Conservation (phyloP, 352 stramenopile genomes). For the Pythium rhizo-oryzae region DNA sequence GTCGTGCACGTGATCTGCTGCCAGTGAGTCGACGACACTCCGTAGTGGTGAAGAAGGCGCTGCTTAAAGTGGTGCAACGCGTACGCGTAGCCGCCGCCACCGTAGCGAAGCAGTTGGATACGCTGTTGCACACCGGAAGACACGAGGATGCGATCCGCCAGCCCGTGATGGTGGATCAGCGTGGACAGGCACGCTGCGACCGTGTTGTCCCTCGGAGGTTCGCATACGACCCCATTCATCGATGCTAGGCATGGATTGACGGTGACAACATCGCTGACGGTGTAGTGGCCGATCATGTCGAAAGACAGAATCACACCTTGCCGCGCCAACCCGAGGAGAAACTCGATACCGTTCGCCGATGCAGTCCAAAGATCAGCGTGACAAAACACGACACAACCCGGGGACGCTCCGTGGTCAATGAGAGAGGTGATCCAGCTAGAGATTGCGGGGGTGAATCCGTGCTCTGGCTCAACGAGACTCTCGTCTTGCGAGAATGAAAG, state of each 20-base stretch:
- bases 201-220: slow-evolving; percentile 47
- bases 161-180: slow-evolving; percentile 33
- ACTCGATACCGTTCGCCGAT: slow-evolving; percentile 22
- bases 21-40: slow-evolving; percentile 45
- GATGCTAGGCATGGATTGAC: slow-evolving; percentile 34
- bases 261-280: slow-evolving; percentile 54
- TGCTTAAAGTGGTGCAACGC: slow-evolving; percentile 53
- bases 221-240: not conserved
- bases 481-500: slow-evolving; percentile 57
- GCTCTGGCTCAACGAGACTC: not conserved
- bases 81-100: slow-evolving; percentile 70
- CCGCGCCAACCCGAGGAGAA: slow-evolving; percentile 45
- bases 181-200: slow-evolving; percentile 43
- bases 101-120: slow-evolving; percentile 72
- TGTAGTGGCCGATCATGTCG: slow-evolving; percentile 61
- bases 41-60: slow-evolving; percentile 33
- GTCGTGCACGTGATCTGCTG: slow-evolving; percentile 46
- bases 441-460: not conserved
- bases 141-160: slow-evolving; percentile 49
- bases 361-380: slow-evolving; percentile 69
- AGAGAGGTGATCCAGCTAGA: slow-evolving; percentile 43
- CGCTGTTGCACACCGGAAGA: slow-evolving; percentile 66
- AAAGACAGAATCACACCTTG: slow-evolving; percentile 60
- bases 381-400: slow-evolving; percentile 59
- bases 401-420: slow-evolving; percentile 33